Percentiles rank a stretch among this genome's conserved stretches.
These are phyloP conservation scores for Seminavis robusta DNA, from an alignment of 108 stramenopile species.

Conservation along the genomic window DNA sequence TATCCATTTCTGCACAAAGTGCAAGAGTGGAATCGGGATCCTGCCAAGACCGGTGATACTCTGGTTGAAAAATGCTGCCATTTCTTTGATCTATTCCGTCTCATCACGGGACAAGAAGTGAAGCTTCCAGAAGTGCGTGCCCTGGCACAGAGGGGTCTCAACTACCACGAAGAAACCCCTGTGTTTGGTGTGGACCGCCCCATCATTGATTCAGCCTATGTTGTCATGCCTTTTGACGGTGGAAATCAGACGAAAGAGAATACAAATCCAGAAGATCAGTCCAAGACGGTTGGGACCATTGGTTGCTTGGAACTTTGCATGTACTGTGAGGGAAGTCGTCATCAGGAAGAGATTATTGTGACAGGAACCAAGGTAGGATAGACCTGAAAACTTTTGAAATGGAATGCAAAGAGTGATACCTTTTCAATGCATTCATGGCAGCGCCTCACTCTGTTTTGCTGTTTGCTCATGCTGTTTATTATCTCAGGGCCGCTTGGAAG, in stretches of 20 bases:
- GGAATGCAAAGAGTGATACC: not conserved
- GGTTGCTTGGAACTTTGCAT: constrained; percentile 83
- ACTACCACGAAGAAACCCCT: constrained; percentile 56
- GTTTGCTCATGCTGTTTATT: not conserved
- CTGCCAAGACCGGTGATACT: constrained; percentile 69
- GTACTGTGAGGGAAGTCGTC: constrained; percentile 82
- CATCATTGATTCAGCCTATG: constrained; percentile 82
- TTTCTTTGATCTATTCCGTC: constrained; percentile 83
- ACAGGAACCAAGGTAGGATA: constrained; percentile 68
- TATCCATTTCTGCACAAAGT: constrained; percentile 82
- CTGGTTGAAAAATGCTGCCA: constrained; percentile 87
- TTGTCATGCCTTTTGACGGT: constrained; percentile 68
- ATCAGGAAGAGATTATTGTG: constrained; percentile 87
- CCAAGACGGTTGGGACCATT: constrained; percentile 25
- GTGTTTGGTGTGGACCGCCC: constrained; percentile 43
- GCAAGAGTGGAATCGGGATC: constrained; percentile 78
- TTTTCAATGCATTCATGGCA: no score
- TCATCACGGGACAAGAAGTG: constrained; percentile 74
- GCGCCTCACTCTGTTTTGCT: not conserved
- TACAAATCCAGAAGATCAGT: not conserved
- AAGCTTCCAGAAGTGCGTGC: constrained; percentile 26
- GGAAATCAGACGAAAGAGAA: constrained; percentile 4
- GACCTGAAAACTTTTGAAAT: not conserved
- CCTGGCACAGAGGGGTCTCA: constrained; percentile 65
- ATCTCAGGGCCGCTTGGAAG: constrained; percentile 66